Conservation (phyloP, 805 yeast species). For the Hanseniaspora nectarophila region DNA sequence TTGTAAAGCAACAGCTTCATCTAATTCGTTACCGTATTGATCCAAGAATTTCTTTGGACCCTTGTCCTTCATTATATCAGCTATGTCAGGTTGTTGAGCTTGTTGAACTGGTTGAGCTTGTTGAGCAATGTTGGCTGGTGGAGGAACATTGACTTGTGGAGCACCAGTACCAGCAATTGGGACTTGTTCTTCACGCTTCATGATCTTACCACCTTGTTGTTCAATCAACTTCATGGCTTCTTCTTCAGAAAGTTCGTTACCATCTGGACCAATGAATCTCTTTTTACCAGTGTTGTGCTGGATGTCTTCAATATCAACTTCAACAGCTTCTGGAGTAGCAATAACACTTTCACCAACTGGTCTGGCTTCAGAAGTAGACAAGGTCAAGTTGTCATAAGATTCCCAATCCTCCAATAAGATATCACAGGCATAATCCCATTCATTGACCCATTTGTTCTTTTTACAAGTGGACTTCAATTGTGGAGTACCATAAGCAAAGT, state of each 20-base stretch:
- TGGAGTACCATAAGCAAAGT: conserved; percentile 63
- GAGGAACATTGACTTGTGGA: conserved; percentile 15
- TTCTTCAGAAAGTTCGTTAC: conserved; percentile 29
- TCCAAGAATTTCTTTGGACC: conserved; percentile 29
- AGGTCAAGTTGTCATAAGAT: conserved; percentile 20
- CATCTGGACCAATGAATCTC: conserved; percentile 31
- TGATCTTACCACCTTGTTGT: conserved; percentile 22
- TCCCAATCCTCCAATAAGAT: conserved; percentile 32
- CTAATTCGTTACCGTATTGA: conserved; percentile 30
- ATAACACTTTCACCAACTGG: conserved; percentile 15
- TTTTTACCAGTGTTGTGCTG: conserved; percentile 23
- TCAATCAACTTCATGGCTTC: conserved; percentile 24
- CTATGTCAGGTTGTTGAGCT: conserved; percentile 13
- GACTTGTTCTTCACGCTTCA: conserved; percentile 17
- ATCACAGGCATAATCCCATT: conserved; percentile 87
- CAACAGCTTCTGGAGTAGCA: conserved; percentile 6
- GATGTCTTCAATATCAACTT: conserved; percentile 20
- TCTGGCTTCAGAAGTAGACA: conserved; percentile 11
- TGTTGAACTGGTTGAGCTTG: neutral
- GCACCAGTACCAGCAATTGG: conserved; percentile 15
- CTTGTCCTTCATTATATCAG: conserved; percentile 21
- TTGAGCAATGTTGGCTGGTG: neutral
- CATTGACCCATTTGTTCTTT: conserved; percentile 42
- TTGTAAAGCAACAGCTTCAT: conserved; percentile 25
- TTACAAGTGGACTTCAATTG: conserved; percentile 69